Evolutionary conservation across 176 grass and related monocot species (phyloP).

Genomic region (Aegilops speltoides): DNA sequence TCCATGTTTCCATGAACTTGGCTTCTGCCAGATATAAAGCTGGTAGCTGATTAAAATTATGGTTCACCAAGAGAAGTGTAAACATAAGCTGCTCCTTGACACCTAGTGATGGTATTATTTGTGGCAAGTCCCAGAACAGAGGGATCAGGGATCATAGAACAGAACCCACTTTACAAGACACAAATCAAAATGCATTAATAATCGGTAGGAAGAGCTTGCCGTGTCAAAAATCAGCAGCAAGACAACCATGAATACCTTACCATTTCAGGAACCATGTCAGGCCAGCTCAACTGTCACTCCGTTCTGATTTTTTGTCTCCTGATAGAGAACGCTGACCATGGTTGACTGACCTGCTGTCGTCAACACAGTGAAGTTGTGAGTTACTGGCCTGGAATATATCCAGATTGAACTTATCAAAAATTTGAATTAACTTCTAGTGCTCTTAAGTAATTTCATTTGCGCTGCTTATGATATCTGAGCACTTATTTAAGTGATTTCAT

Average conservation of each 20-base stretch:
- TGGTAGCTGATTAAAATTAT: not conserved
- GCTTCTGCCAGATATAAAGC: constrained; percentile 30
- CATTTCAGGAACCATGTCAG: constrained; percentile 45
- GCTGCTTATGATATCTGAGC: not conserved
- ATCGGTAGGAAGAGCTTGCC: not conserved
- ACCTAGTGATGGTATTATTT: constrained; percentile 22
- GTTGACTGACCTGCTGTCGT: constrained; percentile 32
- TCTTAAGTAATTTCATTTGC: not conserved
- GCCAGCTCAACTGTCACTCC: constrained; percentile 42
- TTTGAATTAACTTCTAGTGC: not conserved
- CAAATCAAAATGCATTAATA: not conserved
- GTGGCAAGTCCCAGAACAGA: not conserved
- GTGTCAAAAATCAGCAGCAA: not conserved
- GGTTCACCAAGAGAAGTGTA: constrained; percentile 25
- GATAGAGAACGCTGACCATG: constrained; percentile 40
- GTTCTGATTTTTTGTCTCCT: constrained; percentile 40
- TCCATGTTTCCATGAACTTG: not conserved
- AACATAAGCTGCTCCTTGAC: constrained; percentile 23
- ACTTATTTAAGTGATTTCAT: not conserved
- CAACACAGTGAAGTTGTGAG: constrained; percentile 30
- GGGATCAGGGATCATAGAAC: not conserved
- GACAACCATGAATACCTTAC: constrained; percentile 10
- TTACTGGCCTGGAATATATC: constrained; percentile 2
- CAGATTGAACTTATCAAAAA: not conserved
- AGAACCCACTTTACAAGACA: not conserved